Percentiles rank a stretch among this genome's conserved stretches.
Evolutionary conservation across 441 rosid genomes (phyloP).

Genomic region (Bocquillonia castaneifolia): DNA sequence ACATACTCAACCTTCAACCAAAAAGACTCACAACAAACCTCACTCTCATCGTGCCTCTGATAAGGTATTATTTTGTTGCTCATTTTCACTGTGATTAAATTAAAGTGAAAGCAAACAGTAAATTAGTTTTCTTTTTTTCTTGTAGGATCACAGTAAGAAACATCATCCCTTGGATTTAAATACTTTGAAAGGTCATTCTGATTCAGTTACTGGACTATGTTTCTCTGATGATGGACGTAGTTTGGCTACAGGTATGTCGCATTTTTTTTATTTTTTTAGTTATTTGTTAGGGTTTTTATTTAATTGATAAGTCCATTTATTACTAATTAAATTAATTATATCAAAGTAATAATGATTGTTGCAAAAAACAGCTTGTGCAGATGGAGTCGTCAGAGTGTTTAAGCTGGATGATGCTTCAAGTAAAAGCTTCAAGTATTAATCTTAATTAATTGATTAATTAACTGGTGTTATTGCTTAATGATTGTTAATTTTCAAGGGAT

Average conservation of each 20-base stretch:
- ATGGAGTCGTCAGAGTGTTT: conserved; percentile 79
- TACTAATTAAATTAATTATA: too few relatives aligned
- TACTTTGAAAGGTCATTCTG: conserved; percentile 93
- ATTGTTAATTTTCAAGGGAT: neutral
- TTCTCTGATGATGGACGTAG: conserved; percentile 69
- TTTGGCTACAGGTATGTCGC: conserved; percentile 66
- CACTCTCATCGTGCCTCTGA: conserved; percentile 64
- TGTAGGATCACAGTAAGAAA: conserved; percentile 67
- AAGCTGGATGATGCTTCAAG: conserved; percentile 91
- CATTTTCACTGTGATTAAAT: neutral
- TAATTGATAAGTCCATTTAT: too few relatives aligned
- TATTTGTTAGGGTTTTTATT: too few relatives aligned
- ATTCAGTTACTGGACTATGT: conserved; percentile 72
- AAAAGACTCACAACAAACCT: conserved; percentile 55
- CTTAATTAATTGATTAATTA: neutral
- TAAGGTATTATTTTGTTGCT: conserved; percentile 39
- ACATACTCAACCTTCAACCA: conserved; percentile 38
- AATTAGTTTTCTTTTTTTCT: conserved; percentile 15
- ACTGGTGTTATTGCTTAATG: neutral
- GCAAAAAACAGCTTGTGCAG: conserved; percentile 65
- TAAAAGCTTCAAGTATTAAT: conserved; percentile 89
- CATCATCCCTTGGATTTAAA: conserved; percentile 92
- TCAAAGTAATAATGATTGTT: too few relatives aligned
- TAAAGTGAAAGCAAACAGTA: neutral
- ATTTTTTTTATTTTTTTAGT: neutral